Evolutionary conservation across 345 rosid genomes (phyloP).

Genomic region (Gossypium raimondii): DNA sequence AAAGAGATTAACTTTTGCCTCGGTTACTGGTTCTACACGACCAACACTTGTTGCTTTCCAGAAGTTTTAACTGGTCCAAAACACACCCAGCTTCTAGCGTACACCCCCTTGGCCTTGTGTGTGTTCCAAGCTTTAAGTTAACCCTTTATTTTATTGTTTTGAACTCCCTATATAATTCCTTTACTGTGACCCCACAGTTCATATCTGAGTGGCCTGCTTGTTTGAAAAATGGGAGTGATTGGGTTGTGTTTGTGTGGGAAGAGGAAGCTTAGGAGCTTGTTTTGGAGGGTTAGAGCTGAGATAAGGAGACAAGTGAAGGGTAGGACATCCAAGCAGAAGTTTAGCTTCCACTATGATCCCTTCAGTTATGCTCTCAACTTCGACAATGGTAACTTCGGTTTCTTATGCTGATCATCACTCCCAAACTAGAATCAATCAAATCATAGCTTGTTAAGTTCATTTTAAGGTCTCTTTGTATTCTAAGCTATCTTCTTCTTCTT

Average conservation of each 20-base stretch:
- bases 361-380: slow-evolving; percentile 86
- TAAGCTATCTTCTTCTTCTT: background rate
- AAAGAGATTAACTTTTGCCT: slow-evolving; percentile 6
- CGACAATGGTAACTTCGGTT: slow-evolving; percentile 61
- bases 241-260: slow-evolving; percentile 37
- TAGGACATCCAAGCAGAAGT: slow-evolving; percentile 32
- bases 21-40: slow-evolving; percentile 13
- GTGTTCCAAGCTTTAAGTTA: background rate
- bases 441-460: too few relatives aligned
- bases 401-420: slow-evolving; percentile 37
- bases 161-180: background rate
- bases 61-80: slow-evolving; percentile 9
- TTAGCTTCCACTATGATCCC: slow-evolving; percentile 64
- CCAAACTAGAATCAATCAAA: too few relatives aligned
- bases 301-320: slow-evolving; percentile 41
- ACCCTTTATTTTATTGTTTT: too few relatives aligned
- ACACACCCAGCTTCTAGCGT: background rate
- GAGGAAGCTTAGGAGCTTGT: slow-evolving; percentile 49
- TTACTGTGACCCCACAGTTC: background rate
- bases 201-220: background rate
- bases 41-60: background rate
- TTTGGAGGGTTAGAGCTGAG: slow-evolving; percentile 58
- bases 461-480: background rate
- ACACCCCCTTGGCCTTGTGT: background rate
- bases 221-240: slow-evolving; percentile 18